Evolutionary conservation across 768 basidiomycete genomes (phyloP).

Genomic region (Lactarius pseudohatsudake): DNA sequence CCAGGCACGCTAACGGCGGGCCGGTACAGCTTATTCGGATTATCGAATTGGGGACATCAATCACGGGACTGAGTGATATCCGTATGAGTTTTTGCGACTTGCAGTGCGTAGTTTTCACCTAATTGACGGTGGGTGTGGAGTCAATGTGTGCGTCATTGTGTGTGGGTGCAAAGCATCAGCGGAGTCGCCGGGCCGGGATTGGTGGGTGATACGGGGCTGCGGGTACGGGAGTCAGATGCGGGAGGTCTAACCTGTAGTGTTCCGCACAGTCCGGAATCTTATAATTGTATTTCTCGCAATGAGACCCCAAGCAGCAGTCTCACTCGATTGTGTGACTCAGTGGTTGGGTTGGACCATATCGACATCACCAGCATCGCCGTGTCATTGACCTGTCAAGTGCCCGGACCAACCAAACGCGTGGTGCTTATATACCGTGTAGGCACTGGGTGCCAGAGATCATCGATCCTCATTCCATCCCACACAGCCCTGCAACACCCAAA

Average conservation of each 20-base stretch:
- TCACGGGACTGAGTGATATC: neutral
- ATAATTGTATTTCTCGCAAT: neutral
- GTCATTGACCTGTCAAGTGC: conserved; percentile 9
- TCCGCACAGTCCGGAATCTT: neutral
- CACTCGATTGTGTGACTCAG: neutral
- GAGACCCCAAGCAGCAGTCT: neutral
- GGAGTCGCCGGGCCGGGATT: neutral
- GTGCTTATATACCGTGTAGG: neutral
- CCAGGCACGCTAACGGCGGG: neutral
- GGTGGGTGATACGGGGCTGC: neutral
- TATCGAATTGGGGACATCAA: neutral
- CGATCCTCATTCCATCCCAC: neutral
- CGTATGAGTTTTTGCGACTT: too few relatives aligned
- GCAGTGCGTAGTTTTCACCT: too few relatives aligned
- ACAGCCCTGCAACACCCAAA: neutral
- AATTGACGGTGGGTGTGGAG: neutral
- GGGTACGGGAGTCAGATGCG: too few relatives aligned
- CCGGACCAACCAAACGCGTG: neutral
- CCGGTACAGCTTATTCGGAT: neutral
- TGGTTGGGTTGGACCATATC: neutral
- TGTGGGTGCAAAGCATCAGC: neutral
- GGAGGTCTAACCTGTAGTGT: too few relatives aligned
- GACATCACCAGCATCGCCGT: neutral
- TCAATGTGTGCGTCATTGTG: neutral
- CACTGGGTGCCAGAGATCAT: neutral